Evolutionary conservation across 345 rosid genomes (phyloP), one percentile per base, ranked within the genome.

Genomic region (Aquilaria yunnanensis): DNA sequence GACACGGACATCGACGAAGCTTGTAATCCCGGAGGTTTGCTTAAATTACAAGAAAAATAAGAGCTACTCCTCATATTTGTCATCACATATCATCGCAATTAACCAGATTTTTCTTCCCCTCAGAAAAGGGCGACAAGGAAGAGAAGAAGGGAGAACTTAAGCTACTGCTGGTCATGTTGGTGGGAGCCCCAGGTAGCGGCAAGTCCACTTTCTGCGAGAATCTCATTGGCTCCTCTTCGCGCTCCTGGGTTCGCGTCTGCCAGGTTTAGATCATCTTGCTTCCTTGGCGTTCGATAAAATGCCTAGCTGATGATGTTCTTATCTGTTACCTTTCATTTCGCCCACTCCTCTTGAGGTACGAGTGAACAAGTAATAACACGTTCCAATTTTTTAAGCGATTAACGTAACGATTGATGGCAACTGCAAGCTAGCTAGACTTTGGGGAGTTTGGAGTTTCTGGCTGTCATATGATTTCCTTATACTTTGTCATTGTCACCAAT

Each of bases 111-210:
- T 34, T 11, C 52, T 33, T 16, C 23, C 23, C 23, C 2, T 16
- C 14, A 16, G 29, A n/a, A n/a, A 43, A 56, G 10, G 41, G 11
- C 9, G 34, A 67, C 62, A 48, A 62, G 65, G 79, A 76, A 14
- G 79, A 65, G 76, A 71, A 69, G 74, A 75, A 78, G 51, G 64
- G 62, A 67, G 81, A 77, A 64, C 74, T 67, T 65, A 84, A 80
- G 66, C 76, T 51, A 51, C 68, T 83, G 30, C 68, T 84, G 59
- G 78, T 77, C 62, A 14, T 94, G 37, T 65, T 90, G 64, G 78
- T 86, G 14, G 97, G 97, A 14, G 85, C 97, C 0, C 99, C 97
- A 5, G 97, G 96, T 10, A 94, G 99, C 69, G 99, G 97, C 29
- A 94, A 94, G 72, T 88, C 99, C 70, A 88, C 97, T 32, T 88